phyloP scores from a whole-genome alignment of 1,284 basidiomycete species.

The Malassezia vespertilionis region DNA sequence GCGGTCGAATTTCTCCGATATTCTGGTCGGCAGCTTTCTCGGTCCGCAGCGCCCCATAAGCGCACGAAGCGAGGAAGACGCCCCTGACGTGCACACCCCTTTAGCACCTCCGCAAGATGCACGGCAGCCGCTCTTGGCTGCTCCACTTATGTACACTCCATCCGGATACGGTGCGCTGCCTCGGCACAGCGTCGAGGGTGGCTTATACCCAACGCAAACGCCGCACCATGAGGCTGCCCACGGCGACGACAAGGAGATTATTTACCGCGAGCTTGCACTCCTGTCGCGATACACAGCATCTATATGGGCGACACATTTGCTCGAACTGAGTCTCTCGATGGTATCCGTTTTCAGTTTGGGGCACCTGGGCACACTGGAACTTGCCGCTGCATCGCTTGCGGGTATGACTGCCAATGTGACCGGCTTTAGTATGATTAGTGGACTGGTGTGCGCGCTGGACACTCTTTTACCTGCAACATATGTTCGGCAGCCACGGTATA shows the following conservation, averaged over 20 bases:
- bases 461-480: conserved; percentile 81
- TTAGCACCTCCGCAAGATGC: conserved; percentile 2
- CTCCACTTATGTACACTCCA: conserved; percentile 8
- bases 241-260: not conserved
- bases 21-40: conserved; percentile 13
- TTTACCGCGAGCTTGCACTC: conserved; percentile 16
- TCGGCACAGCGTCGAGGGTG: not conserved
- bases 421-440: conserved; percentile 49
- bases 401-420: conserved; percentile 45
- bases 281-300: conserved; percentile 32
- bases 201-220: not conserved
- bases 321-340: conserved; percentile 41
- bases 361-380: conserved; percentile 39
- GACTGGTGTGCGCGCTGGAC: conserved; percentile 70
- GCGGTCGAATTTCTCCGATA: conserved; percentile 10
- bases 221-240: not conserved
- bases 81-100: not conserved
- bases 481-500: conserved; percentile 70
- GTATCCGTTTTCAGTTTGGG: conserved; percentile 42
- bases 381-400: conserved; percentile 39
- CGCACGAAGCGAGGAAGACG: not conserved
- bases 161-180: conserved; percentile 11
- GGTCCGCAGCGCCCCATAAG: conserved; percentile 3
- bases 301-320: conserved; percentile 38
- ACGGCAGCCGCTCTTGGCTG: not conserved